A percentile compares a stretch with the other conserved stretches of the same genome.
Conservation (phyloP, 2,329 filamentous ascomycete genomes). For the Clonostachys byssicola region DNA sequence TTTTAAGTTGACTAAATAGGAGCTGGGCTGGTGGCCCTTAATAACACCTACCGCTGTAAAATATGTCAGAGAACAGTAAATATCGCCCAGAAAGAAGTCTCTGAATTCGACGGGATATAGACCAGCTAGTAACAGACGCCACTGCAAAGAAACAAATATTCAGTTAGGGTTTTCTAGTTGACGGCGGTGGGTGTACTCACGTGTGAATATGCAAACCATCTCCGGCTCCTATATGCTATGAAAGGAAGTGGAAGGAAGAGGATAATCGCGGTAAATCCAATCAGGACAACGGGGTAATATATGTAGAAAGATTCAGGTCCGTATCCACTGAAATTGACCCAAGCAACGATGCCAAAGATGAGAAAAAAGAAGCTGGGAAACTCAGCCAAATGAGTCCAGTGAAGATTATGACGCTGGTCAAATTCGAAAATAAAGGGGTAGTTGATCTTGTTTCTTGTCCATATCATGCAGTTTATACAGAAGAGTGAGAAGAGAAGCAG, state of each 20-base stretch:
- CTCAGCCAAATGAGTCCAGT: constrained; percentile 86
- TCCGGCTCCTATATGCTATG: constrained; percentile 71
- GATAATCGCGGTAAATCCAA: constrained; percentile 62
- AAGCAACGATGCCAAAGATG: constrained; percentile 74
- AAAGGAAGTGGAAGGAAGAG: constrained; percentile 73
- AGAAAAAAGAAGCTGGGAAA: constrained; percentile 83
- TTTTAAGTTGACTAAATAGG: neutral
- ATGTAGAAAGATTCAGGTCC: constrained; percentile 66
- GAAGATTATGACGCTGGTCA: constrained; percentile 77
- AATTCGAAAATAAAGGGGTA: constrained; percentile 98
- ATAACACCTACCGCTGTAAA: constrained; percentile 66
- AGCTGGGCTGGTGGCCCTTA: neutral
- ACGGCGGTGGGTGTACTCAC: constrained; percentile 42
- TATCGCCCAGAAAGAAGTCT: constrained; percentile 96
- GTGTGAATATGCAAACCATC: constrained; percentile 87
- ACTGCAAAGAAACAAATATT: constrained; percentile 42
- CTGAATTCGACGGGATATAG: constrained; percentile 93
- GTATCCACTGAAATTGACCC: constrained; percentile 79
- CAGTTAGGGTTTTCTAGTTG: neutral
- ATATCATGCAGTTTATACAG: constrained; percentile 77
- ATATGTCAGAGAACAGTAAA: constrained; percentile 95
- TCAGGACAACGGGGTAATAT: constrained; percentile 82
- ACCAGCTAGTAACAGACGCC: constrained; percentile 79
- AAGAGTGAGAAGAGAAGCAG: constrained; percentile 80
- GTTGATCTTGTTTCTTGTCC: constrained; percentile 83